Evolutionary conservation across 1,139 yeast species (phyloP), one percentile per base, ranked within the genome.

Genomic region (Blastobotrys arbuscula): DNA sequence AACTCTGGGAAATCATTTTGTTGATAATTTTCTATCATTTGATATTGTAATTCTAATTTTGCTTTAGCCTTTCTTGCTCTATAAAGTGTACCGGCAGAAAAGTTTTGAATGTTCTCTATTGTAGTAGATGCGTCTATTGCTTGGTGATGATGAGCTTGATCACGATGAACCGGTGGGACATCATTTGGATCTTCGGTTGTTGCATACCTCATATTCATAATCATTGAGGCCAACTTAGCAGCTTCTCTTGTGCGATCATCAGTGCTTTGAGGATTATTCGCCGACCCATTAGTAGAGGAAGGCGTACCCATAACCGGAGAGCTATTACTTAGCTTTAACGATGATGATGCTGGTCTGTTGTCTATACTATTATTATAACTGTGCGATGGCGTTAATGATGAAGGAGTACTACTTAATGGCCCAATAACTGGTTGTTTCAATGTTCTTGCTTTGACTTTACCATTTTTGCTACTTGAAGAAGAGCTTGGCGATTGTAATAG

Each of bases 51-150:
- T 28, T 76, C 78, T 10, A 82, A 53, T 65, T 74, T 72, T 6
- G 76, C 66, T 53, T 73, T 74, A 18, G 79, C 81, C 53, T 75
- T 72, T 49, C 77, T 78, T 0, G 81, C 84, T 40, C 85, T 60
- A 12, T 73, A 65, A 18, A 70, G 58, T 0, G 82, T 75, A 1
- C 55, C 54, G 7, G 58, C 44, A 7, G 73, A 66, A 20, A 52
- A 24, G 6, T 44, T 40, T 19, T 19, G 28, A 19, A 9, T 23
- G 8, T 21, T 39, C 2, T 21, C 42, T 6, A 18, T 19, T n/a
- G 15, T 16, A 39, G 30, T 24, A 15, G 20, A 16, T 18, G 23
- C 7, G 50, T 30, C 50, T 20, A n/a, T 19, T 8, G 21, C 12
- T 10, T 26, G 40, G 16, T n/a, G 44, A 20, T 28, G 41, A 16